Conservation (phyloP, 306 rosid genomes). For the Luffa acutangula region DNA sequence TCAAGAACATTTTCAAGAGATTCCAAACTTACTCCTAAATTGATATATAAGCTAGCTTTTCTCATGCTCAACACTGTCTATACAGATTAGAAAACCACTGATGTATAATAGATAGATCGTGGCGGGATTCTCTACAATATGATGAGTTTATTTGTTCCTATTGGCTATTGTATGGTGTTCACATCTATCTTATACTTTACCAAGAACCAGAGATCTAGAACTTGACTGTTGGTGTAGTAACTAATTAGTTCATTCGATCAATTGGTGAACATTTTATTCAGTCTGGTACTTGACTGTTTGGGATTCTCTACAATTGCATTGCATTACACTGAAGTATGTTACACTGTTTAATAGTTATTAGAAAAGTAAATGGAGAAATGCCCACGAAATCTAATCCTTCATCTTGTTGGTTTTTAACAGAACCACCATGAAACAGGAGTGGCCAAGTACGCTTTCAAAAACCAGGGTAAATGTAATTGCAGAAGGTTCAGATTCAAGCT, state of each 20-base stretch:
- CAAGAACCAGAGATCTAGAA: not conserved
- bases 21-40: not conserved
- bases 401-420: not conserved
- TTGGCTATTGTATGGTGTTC: not conserved
- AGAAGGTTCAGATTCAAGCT: constrained; percentile 18
- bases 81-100: not conserved
- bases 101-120: not conserved
- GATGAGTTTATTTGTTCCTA: not conserved
- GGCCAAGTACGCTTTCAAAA: constrained; percentile 17
- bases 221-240: not conserved
- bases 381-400: not conserved
- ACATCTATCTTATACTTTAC: not conserved
- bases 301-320: too few species aligned
- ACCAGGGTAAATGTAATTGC: not conserved
- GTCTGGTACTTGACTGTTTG: too few species aligned
- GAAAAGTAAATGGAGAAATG: not conserved
- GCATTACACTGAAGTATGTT: not conserved
- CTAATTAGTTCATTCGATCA: not conserved
- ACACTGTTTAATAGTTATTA: not conserved
- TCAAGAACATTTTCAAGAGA: not conserved
- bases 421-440: constrained; percentile 8
- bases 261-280: not conserved
- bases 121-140: not conserved
- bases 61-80: not conserved
- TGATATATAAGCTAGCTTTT: not conserved